Evolutionary conservation across 768 basidiomycete species (phyloP), one percentile per base, ranked within the genome.

Genomic region (Leccinum subgranulosum): DNA sequence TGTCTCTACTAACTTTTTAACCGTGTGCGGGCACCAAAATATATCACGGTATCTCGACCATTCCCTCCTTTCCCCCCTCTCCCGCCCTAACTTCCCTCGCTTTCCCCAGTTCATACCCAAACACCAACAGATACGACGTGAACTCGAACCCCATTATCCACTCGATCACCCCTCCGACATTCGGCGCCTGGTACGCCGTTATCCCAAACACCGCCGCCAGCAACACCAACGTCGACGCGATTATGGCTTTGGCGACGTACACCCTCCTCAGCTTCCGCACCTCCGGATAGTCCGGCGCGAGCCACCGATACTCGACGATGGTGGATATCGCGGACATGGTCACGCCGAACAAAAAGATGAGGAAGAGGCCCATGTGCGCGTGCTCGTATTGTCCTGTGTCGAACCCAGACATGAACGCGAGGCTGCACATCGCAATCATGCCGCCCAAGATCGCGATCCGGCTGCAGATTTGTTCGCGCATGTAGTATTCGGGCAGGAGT

Each of bases 291-390:
- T 85, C 83, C 50, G 82, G 78, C 58, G 80, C 79, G 49, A 90
- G 74, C 85, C 85, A 89, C 4, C 79, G 78, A 55, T 81, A 89
- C 78, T 92, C 89, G 7, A 81, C 55, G 23, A 90, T 74, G 8
- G 87, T 87, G 74, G 91, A 92, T 31, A 92, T 81, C n/a, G 87
- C 86, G 56, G 85, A 86, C 33, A 91, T 64, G 1, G 78, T 81
- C 4, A 90, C 86, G 10, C 90, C 90, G 34, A 87, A 47, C 51
- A 91, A 84, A 71, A 91, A 92, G 6, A 91, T 73, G 29, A 89
- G 76, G 17, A 92, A 78, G 62, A 89, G 90, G 11, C 73, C 58
- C 15, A 83, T 67, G 67, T 92, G 90, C 6, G 77, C 65, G 28
- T 68, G 74, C 3, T 75, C 56, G 69, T 81, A 77, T 2, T 79